A percentile compares a stretch with the other conserved stretches of the same genome.
These are phyloP conservation scores for Perkinsus chesapeaki DNA, from an alignment of 169 alveolate genomes.

Conservation along the genomic window DNA sequence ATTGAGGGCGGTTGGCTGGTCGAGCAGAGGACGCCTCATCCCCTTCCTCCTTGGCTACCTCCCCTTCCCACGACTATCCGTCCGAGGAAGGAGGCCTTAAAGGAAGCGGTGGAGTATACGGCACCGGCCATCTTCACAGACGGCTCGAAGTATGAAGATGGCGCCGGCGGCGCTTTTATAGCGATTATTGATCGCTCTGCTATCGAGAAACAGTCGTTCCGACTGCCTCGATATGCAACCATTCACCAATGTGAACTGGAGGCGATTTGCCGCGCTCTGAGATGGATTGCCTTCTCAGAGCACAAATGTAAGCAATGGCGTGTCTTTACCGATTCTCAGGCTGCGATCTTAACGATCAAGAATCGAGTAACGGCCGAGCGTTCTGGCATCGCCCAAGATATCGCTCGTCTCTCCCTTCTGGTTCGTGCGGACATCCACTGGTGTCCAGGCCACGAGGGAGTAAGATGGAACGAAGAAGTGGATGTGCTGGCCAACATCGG, in stretches of 20 bases:
- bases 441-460: neutral
- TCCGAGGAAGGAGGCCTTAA: neutral
- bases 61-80: neutral
- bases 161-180: neutral
- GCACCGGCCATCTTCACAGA: neutral
- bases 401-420: neutral
- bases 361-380: neutral
- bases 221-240: neutral
- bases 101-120: neutral
- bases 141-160: neutral
- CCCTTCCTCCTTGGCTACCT: neutral
- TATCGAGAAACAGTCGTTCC: neutral
- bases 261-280: neutral
- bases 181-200: neutral
- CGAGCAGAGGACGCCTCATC: neutral
- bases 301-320: neutral
- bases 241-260: neutral
- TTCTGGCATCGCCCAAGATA: neutral
- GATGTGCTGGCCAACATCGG: neutral
- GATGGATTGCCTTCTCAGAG: neutral
- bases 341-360: neutral
- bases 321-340: neutral
- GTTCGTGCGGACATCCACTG: neutral
- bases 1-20: neutral
- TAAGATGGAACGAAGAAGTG: neutral